These are phyloP conservation scores for Hansenula sp. DNA, from an alignment of 1,139 yeast genomes.

Conservation along the genomic window DNA sequence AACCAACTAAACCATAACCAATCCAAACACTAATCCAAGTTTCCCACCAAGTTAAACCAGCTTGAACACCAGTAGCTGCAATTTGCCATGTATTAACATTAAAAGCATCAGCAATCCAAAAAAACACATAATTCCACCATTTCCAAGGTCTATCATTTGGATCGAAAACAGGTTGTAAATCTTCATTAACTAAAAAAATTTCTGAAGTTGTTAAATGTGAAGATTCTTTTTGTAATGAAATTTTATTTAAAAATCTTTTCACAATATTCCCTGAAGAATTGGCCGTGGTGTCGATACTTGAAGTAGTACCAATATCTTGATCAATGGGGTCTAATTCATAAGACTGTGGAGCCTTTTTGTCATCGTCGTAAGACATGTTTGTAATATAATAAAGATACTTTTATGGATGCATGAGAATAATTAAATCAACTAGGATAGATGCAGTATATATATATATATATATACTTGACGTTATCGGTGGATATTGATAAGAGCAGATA, in stretches of 20 bases:
- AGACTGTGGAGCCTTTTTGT: not conserved
- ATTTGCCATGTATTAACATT: constrained; percentile 90
- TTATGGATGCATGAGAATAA: not conserved
- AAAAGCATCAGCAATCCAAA: constrained; percentile 86
- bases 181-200: constrained; percentile 64
- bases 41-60: constrained; percentile 85
- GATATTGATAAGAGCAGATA: no score
- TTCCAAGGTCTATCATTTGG: constrained; percentile 66
- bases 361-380: not conserved
- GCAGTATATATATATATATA: no score
- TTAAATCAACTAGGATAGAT: not conserved
- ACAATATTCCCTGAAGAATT: not conserved
- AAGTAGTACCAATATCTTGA: constrained; percentile 9
- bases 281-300: constrained; percentile 4
- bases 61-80: constrained; percentile 74
- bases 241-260: constrained; percentile 3
- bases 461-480: no score
- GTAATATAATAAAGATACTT: not conserved
- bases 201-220: constrained; percentile 38
- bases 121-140: constrained; percentile 73
- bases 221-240: constrained; percentile 19
- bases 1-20: constrained; percentile 58
- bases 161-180: constrained; percentile 71
- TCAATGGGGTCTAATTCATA: constrained; percentile 2
- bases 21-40: constrained; percentile 84